A percentile compares a stretch with the other conserved stretches of the same genome.
Conservation (phyloP, 257 asterid genomes). For the Verbena officinalis region DNA sequence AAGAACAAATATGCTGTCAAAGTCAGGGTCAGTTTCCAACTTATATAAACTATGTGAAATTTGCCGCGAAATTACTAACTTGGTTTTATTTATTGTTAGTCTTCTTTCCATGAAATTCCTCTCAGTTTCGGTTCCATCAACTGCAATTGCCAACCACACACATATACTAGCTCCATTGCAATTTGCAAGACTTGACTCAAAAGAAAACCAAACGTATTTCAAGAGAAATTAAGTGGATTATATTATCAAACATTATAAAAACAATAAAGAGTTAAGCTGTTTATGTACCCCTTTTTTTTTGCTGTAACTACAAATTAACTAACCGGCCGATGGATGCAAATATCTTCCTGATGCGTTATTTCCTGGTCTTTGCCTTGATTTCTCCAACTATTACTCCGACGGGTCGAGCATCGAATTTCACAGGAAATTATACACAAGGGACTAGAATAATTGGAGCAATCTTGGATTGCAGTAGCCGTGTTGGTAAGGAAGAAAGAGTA, state of each 20-base stretch:
- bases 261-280: no score
- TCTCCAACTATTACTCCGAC: slow-evolving; percentile 5
- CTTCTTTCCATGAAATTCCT: background rate
- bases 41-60: background rate
- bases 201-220: no score
- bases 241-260: no score
- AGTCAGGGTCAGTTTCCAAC: background rate
- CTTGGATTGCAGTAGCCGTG: slow-evolving; percentile 33
- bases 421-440: background rate
- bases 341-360: background rate
- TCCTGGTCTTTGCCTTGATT: slow-evolving; percentile 6
- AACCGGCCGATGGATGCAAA: background rate
- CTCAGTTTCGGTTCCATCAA: no score
- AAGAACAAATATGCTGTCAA: no score
- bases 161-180: no score
- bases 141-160: no score
- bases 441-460: slow-evolving; percentile 37
- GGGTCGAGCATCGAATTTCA: no score
- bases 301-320: no score
- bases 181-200: no score
- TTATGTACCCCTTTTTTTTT: no score
- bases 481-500: slow-evolving; percentile 40
- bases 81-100: background rate
- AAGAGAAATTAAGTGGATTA: no score
- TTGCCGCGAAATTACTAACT: background rate